These are phyloP conservation scores for Cyamopsis tetragonoloba DNA, from an alignment of 306 rosid species.

Conservation along the genomic window DNA sequence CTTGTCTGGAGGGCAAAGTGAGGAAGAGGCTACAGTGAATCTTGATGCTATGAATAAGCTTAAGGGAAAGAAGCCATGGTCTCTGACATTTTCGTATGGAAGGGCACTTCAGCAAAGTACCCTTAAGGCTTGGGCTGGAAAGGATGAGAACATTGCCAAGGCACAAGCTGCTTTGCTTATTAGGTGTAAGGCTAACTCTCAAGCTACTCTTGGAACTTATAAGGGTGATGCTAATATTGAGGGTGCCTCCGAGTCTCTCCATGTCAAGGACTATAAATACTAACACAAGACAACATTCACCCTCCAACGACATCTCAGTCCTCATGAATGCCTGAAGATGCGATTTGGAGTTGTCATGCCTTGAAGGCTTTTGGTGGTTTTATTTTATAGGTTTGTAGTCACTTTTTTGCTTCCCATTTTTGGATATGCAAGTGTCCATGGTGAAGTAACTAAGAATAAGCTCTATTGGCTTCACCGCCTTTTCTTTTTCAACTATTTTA, in stretches of 20 bases:
- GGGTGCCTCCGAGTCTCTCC: slow-evolving; percentile 76
- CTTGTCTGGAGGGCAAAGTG: slow-evolving; percentile 92
- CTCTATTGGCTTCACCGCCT: too few species aligned
- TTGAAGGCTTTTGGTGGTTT: too few species aligned
- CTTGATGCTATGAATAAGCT: slow-evolving; percentile 75
- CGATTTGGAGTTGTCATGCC: too few species aligned
- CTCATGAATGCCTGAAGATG: too few species aligned
- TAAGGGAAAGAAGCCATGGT: slow-evolving; percentile 84
- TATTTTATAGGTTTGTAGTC: too few species aligned
- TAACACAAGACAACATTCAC: too few species aligned
- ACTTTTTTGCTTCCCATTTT: too few species aligned
- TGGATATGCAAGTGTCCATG: too few species aligned
- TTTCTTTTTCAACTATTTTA: too few species aligned
- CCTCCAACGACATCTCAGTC: too few species aligned
- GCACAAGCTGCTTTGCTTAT: slow-evolving; percentile 68
- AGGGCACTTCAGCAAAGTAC: slow-evolving; percentile 88
- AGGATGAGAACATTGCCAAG: slow-evolving; percentile 46
- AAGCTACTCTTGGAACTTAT: slow-evolving; percentile 78
- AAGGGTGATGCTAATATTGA: slow-evolving; percentile 61
- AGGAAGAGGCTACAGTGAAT: slow-evolving; percentile 75
- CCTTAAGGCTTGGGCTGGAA: slow-evolving; percentile 84
- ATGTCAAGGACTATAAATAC: slow-evolving; percentile 62
- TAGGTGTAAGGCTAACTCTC: slow-evolving; percentile 79
- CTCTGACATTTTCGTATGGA: slow-evolving; percentile 75
- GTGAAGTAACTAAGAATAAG: too few species aligned